Percentiles rank a stretch among this genome's conserved stretches.
Evolutionary conservation across 2,329 filamentous ascomycete genomes (phyloP).

Genomic region (Aspergillus quadrilineatus): DNA sequence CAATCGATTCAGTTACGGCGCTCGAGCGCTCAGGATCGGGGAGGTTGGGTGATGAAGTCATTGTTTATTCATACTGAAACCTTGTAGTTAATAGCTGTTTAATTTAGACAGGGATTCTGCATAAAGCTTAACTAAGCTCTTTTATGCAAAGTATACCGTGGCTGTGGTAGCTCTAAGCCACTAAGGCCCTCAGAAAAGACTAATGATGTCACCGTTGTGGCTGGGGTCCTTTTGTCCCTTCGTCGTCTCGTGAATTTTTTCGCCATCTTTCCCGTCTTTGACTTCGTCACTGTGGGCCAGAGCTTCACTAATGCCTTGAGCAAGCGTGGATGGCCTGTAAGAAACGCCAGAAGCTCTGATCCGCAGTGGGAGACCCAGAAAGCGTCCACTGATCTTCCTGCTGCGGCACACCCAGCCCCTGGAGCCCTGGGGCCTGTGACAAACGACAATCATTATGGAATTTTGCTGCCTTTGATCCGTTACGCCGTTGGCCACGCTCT

Average conservation of each 20-base stretch:
- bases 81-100: background rate
- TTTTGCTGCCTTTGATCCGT: slow-evolving; percentile 23
- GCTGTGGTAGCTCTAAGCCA: background rate
- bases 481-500: background rate
- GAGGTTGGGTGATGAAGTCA: background rate
- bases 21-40: background rate
- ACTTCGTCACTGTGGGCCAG: slow-evolving; percentile 21
- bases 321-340: slow-evolving; percentile 11
- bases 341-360: slow-evolving; percentile 5
- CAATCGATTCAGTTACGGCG: background rate
- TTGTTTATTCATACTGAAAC: background rate
- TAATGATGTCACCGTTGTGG: slow-evolving; percentile 8
- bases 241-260: background rate
- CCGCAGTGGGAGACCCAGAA: slow-evolving; percentile 10
- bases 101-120: too few relatives aligned
- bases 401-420: slow-evolving; percentile 15
- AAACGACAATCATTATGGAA: slow-evolving; percentile 15
- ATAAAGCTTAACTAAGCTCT: too few relatives aligned
- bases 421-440: slow-evolving; percentile 16
- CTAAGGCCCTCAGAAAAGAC: background rate
- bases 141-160: background rate
- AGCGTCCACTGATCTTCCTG: slow-evolving; percentile 23
- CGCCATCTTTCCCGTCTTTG: background rate
- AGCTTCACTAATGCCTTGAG: slow-evolving; percentile 7
- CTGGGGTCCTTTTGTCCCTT: slow-evolving; percentile 1